Evolutionary conservation across 495 filamentous ascomycete species (phyloP).

Genomic region (Aspergillus campestris): DNA sequence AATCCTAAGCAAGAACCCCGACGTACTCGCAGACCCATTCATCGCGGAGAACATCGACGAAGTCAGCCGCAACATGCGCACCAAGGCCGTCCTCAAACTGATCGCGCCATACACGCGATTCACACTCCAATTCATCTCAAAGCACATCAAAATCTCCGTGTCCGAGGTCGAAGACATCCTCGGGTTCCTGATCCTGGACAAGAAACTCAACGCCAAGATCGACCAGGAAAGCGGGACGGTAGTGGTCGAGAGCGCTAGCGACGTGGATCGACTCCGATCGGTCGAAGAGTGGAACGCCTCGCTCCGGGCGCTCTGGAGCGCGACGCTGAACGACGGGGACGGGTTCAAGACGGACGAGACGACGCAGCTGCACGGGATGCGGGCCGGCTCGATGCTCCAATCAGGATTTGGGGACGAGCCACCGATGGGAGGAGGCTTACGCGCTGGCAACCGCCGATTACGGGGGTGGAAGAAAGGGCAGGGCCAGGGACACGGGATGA

Average conservation of each 20-base stretch:
- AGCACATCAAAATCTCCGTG: constrained; percentile 73
- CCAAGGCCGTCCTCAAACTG: constrained; percentile 86
- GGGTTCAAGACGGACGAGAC: constrained; percentile 50
- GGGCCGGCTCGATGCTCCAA: constrained; percentile 19
- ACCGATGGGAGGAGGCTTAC: constrained; percentile 13
- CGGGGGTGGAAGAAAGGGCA: constrained; percentile 19
- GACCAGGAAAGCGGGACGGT: constrained; percentile 80
- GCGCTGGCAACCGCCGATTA: constrained; percentile 14
- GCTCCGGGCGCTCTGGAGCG: constrained; percentile 53
- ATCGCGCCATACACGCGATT: constrained; percentile 95
- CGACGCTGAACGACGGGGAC: constrained; percentile 63
- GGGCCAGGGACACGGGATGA: constrained; percentile 11
- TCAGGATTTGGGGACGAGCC: constrained; percentile 28
- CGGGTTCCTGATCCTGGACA: constrained; percentile 84
- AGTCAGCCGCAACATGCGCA: constrained; percentile 96
- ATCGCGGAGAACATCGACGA: constrained; percentile 99
- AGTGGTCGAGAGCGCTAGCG: constrained; percentile 64
- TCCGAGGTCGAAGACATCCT: constrained; percentile 88
- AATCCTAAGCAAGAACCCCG: constrained; percentile 78
- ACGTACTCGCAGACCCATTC: constrained; percentile 85
- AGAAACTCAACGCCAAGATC: constrained; percentile 77
- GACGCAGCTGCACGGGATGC: constrained; percentile 19
- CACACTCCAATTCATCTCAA: constrained; percentile 74
- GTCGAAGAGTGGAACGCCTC: constrained; percentile 66
- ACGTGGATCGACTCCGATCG: constrained; percentile 64